Conservation (phyloP, 163 green algal species). For the Chloromonas sp. region DNA sequence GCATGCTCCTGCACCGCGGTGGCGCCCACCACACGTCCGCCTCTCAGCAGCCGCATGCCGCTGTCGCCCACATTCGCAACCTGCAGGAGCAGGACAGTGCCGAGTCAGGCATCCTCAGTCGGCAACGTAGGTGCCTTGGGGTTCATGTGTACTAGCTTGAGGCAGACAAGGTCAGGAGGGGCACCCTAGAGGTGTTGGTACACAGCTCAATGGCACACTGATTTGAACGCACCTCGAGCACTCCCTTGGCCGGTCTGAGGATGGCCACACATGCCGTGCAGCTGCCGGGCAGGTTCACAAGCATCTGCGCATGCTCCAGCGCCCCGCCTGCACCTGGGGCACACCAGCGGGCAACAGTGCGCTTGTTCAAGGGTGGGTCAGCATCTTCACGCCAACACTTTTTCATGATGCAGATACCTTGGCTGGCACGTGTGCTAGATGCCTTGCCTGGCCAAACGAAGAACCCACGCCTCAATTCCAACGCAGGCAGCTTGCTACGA, state of each 20-base stretch:
- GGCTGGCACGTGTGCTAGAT: too few species aligned
- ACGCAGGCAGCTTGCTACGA: too few species aligned
- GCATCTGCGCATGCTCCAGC: slow-evolving; percentile 32
- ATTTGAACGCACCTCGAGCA: slow-evolving; percentile 34
- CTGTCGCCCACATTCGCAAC: slow-evolving; percentile 80
- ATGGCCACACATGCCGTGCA: slow-evolving; percentile 49
- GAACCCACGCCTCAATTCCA: too few species aligned
- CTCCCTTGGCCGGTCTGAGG: slow-evolving; percentile 13
- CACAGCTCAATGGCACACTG: not conserved
- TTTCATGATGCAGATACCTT: too few species aligned
- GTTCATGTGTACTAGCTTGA: not conserved
- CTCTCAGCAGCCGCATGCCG: slow-evolving; percentile 72
- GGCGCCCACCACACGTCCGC: slow-evolving; percentile 52
- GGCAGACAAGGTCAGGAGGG: not conserved
- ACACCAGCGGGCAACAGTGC: not conserved
- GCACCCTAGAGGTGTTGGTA: not conserved
- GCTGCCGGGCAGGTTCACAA: slow-evolving; percentile 34
- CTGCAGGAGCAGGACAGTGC: slow-evolving; percentile 20
- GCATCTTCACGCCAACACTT: too few species aligned
- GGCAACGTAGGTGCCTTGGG: not conserved
- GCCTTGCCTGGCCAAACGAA: too few species aligned
- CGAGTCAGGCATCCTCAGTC: not conserved
- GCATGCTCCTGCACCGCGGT: slow-evolving; percentile 46
- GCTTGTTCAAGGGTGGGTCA: too few species aligned
- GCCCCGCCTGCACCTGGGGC: slow-evolving; percentile 17